Evolutionary conservation across 1,284 basidiomycete species (phyloP), one percentile per base, ranked within the genome.

Genomic region (Rhodotorula sp.): DNA sequence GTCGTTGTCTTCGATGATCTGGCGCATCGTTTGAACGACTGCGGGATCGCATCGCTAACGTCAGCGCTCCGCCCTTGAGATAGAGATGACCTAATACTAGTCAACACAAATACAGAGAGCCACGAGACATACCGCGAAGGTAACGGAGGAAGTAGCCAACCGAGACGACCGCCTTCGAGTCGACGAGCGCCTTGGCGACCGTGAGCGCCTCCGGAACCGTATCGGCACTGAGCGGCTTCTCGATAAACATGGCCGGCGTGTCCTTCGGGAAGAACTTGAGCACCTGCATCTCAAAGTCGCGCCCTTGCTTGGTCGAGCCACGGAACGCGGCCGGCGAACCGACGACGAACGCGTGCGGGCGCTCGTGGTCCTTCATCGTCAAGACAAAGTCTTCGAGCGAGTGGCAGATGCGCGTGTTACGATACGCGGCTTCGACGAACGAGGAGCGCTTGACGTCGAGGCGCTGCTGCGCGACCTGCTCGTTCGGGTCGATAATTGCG

Each of bases 21-120:
- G 86, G 83, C 98, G 97, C 93, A 99, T 98, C 86, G 90, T 91
- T 83, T 98, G 95, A 29, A 96, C 93, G 62, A 92, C 94, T 72
- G 60, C 56, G 29, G 20, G 53, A 3, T 12, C 10, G 3, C 10
- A 12, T 12, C 10, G 37, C 10, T 2, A 12, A 42, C 10, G 37
- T 42, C 10, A 42, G 37, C 37, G 14, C 10, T 2, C 14, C 37
- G 37, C 37, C 8, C 37, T 12, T 12, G 70, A 77, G 77, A 62
- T 3, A 4, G 7, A n/a, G 51, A 6, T 29, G n/a, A n/a, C 4
- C 20, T 3, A 51, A 37, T 17, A 42, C 44, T 48, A 4, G 29
- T 7, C 22, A 14, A 22, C 7, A 8, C 6, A 8, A 6, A 30
- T 20, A 5, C 7, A 33, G 8, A 49, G 33, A 14, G 30, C 26